Evolutionary conservation across 2,329 filamentous ascomycete genomes (phyloP).

Genomic region (Clarireedia homoeocarpa): DNA sequence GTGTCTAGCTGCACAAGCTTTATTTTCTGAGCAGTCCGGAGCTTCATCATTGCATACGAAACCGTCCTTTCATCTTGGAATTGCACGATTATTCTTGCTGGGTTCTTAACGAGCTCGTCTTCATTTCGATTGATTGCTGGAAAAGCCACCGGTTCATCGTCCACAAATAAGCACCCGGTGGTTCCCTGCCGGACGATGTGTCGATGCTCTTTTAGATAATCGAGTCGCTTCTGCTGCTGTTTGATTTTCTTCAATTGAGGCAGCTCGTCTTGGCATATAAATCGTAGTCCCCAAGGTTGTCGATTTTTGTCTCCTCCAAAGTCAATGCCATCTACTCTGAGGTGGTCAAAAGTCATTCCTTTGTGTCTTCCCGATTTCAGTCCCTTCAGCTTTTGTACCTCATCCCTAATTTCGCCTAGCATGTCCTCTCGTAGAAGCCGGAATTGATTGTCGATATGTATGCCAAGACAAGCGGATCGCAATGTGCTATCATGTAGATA

Average conservation of each 20-base stretch:
- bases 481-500: conserved; percentile 37
- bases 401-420: conserved; percentile 56
- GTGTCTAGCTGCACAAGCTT: conserved; percentile 55
- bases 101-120: conserved; percentile 34
- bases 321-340: conserved; percentile 12
- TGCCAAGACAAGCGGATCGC: conserved; percentile 32
- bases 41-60: conserved; percentile 37
- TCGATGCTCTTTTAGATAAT: conserved; percentile 39
- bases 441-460: conserved; percentile 64
- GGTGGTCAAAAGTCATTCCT: conserved; percentile 31
- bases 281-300: conserved; percentile 32
- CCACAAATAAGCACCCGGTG: conserved; percentile 51
- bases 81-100: conserved; percentile 43
- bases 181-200: conserved; percentile 50
- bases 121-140: conserved; percentile 47
- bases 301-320: conserved; percentile 19
- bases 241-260: conserved; percentile 32
- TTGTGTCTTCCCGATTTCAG: conserved; percentile 39
- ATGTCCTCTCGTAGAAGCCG: conserved; percentile 65
- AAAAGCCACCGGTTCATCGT: conserved; percentile 49
- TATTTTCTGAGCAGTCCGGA: conserved; percentile 32
- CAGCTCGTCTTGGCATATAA: conserved; percentile 38
- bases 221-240: conserved; percentile 30
- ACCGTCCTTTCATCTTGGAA: conserved; percentile 41
- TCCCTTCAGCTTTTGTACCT: conserved; percentile 43